Conservation (phyloP, 2,329 filamentous ascomycete species). For the Elsinoe batatas region DNA sequence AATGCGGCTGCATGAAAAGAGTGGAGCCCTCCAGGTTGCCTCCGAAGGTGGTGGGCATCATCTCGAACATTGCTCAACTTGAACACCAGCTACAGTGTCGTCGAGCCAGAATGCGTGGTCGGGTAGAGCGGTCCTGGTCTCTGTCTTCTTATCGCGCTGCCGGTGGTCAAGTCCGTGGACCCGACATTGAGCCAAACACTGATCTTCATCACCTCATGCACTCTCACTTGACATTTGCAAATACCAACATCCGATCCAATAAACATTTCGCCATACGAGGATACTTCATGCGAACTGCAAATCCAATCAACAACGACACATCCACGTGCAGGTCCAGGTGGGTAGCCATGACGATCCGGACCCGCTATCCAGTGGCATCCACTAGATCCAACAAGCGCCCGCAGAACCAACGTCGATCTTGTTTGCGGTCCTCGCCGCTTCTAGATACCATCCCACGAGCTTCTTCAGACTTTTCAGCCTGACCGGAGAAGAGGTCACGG, state of each 20-base stretch:
- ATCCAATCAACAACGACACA: background rate
- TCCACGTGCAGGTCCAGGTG: background rate
- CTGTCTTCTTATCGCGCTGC: background rate
- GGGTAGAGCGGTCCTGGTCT: too few species aligned
- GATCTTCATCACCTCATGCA: background rate
- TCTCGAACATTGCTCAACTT: too few species aligned
- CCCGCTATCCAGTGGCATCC: background rate
- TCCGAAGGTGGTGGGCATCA: too few species aligned
- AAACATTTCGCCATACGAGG: background rate
- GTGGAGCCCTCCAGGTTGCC: too few species aligned
- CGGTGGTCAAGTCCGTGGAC: background rate
- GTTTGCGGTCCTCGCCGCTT: background rate
- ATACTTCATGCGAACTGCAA: conserved; percentile 1
- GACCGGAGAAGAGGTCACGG: background rate
- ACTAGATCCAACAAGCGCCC: conserved; percentile 8
- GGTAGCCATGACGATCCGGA: conserved; percentile 5
- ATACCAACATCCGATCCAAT: conserved; percentile 1
- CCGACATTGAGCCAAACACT: background rate
- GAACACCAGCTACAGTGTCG: too few species aligned
- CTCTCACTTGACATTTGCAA: background rate
- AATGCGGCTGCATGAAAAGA: too few species aligned
- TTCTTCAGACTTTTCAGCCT: background rate
- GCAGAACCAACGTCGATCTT: conserved; percentile 6
- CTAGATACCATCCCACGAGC: background rate
- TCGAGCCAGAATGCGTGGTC: too few species aligned